These are phyloP conservation scores for Adansonia gregorii DNA, from an alignment of 441 rosid species.

Conservation along the genomic window DNA sequence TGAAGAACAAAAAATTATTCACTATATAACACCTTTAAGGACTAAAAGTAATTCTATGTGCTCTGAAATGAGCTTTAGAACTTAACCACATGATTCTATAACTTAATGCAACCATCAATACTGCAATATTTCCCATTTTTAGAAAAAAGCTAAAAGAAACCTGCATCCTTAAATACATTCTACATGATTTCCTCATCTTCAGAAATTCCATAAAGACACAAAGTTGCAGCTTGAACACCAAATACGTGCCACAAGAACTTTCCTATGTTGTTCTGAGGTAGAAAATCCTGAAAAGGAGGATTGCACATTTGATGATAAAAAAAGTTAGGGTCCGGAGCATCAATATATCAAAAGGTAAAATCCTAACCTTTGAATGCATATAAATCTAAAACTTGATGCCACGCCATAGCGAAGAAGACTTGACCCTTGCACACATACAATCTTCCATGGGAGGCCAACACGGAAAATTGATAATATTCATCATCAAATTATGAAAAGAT, in stretches of 20 bases:
- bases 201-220: constrained; percentile 81
- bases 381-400: constrained; percentile 82
- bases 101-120: background rate
- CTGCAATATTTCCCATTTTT: constrained; percentile 4
- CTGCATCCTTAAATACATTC: constrained; percentile 76
- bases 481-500: constrained; percentile 4
- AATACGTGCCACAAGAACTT: constrained; percentile 87
- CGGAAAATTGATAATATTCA: constrained; percentile 41
- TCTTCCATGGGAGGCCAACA: constrained; percentile 96
- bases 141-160: constrained; percentile 37
- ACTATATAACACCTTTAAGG: background rate
- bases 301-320: constrained; percentile 21
- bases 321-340: background rate
- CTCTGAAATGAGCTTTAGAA: constrained; percentile 18
- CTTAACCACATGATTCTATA: background rate
- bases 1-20: background rate
- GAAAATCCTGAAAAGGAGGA: constrained; percentile 64
- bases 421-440: constrained; percentile 79
- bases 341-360: constrained; percentile 2
- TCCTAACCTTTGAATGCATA: constrained; percentile 92
- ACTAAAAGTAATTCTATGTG: constrained; percentile 9
- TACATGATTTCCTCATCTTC: constrained; percentile 95
- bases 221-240: constrained; percentile 74
- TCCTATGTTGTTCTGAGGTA: constrained; percentile 92
- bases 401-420: constrained; percentile 59